Evolutionary conservation across 2,329 filamentous ascomycete genomes (phyloP), one percentile per base, ranked within the genome.

Genomic region (Ceratocystis eucalypticola): DNA sequence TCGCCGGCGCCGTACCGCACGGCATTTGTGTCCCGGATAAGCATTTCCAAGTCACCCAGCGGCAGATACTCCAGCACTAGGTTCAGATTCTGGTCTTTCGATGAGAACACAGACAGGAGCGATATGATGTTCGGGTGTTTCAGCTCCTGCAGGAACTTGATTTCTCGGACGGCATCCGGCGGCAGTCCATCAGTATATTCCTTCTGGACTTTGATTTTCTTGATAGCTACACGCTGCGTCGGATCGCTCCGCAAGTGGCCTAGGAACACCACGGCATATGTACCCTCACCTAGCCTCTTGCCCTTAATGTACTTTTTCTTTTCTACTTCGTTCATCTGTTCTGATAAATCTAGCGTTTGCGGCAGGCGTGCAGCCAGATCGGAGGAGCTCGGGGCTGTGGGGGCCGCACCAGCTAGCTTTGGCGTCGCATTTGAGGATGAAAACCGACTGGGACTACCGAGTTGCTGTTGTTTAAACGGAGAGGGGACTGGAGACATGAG

Each of bases 81-180:
- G 73, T 95, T 96, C 70, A 99, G 85, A 74, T 96, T 97, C 76
- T 96, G 91, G 76, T 96, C 89, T 74, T 96, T 96, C 69, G 91
- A 94, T 65, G 88, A 91, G 82, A 96, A 99, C 70, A 97, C 92
- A 72, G 90, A 88, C 73, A 93, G 85, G 5, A 99, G 84, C 15
- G 87, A 88, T 76, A 99, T 96, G 76, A 99, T 94, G 77, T 97
- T 97, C 5, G 92, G 90, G 75, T 99, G 94, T 22, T 85, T 87
- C 33, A 99, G 85, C 78, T 99, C 94, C 75, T 96, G 92, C 1
- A 99, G 84, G 75, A 92, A 92, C 75, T 95, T 95, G 74, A 97
- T 88, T 80, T 99, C 94, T 72, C 94, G 91, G 70, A 99, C 88
- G 46, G 92, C 91, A 76, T 99, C 94, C 76, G 94, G 91, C 5